Percentiles rank a stretch among this genome's conserved stretches.
Conservation (phyloP, 1,284 basidiomycete species). For the Apiotrichum laibachii region DNA sequence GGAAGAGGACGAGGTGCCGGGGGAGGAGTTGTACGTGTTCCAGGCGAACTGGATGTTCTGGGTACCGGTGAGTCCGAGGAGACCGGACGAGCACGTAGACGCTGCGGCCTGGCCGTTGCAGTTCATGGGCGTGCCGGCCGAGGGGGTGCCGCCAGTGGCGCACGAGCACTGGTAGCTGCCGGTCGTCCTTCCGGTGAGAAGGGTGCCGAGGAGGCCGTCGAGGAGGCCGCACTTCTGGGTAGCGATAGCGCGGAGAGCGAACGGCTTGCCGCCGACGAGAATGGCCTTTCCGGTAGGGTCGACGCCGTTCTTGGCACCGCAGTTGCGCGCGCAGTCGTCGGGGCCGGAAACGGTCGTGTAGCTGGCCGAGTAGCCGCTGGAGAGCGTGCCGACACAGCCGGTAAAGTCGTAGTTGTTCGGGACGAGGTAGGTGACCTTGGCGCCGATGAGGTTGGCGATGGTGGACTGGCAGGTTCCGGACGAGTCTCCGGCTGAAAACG, state of each 20-base stretch:
- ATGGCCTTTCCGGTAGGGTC: too few relatives aligned
- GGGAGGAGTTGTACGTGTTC: neutral
- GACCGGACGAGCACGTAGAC: neutral
- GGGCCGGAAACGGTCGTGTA: neutral
- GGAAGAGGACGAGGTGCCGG: too few relatives aligned
- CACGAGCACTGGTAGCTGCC: neutral
- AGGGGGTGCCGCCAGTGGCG: neutral
- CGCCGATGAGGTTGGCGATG: conserved; percentile 5
- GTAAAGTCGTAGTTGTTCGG: neutral
- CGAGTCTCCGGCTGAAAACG: neutral
- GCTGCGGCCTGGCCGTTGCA: neutral
- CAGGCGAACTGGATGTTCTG: neutral
- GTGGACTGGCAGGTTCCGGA: neutral
- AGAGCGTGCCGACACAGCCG: neutral
- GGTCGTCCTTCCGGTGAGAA: neutral
- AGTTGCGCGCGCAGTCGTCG: neutral
- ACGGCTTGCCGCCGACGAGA: neutral
- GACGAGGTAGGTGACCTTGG: neutral
- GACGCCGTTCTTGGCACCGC: neutral
- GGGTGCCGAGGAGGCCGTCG: neutral
- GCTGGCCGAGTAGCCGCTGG: neutral
- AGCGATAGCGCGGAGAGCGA: neutral
- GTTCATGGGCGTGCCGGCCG: neutral
- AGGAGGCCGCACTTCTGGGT: neutral
- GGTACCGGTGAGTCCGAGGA: neutral